phyloP scores from a whole-genome alignment of 257 asterid species.

The Coffea canephora region DNA sequence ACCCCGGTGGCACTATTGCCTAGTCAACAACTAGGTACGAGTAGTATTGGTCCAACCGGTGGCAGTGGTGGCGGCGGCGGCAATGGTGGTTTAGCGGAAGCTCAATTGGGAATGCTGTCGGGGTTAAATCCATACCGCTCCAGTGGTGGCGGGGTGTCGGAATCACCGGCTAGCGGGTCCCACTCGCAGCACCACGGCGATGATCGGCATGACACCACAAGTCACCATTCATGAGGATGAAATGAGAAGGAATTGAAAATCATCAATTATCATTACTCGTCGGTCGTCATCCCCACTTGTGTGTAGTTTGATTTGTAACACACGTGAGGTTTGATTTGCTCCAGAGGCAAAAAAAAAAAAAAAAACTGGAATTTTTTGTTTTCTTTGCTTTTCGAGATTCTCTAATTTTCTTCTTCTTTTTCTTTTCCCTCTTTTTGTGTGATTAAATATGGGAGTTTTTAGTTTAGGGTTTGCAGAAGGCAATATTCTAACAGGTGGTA shows the following conservation, averaged over 20 bases:
- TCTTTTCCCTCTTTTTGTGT: conserved; percentile 22
- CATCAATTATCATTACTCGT: background rate
- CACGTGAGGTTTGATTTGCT: conserved; percentile 45
- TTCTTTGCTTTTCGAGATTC: conserved; percentile 18
- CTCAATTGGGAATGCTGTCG: conserved; percentile 54
- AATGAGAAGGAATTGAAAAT: background rate
- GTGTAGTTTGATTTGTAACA: conserved; percentile 44
- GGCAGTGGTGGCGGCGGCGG: conserved; percentile 32
- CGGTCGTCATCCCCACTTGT: conserved; percentile 22
- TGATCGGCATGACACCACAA: conserved; percentile 63
- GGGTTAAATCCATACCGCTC: conserved; percentile 60
- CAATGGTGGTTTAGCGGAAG: conserved; percentile 54
- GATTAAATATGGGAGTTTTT: conserved; percentile 46
- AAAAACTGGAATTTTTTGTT: background rate
- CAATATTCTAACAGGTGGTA: conserved; percentile 40
- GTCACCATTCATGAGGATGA: conserved; percentile 64
- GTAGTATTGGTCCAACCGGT: conserved; percentile 20
- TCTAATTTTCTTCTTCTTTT: conserved; percentile 19
- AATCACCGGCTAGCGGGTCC: conserved; percentile 76
- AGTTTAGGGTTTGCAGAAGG: conserved; percentile 46
- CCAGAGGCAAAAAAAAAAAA: background rate
- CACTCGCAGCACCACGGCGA: conserved; percentile 65
- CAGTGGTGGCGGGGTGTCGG: conserved; percentile 47
- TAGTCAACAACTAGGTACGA: conserved; percentile 48
- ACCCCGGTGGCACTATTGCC: conserved; percentile 74